Conservation (phyloP, 306 rosid species). For the Vigna angularis region DNA sequence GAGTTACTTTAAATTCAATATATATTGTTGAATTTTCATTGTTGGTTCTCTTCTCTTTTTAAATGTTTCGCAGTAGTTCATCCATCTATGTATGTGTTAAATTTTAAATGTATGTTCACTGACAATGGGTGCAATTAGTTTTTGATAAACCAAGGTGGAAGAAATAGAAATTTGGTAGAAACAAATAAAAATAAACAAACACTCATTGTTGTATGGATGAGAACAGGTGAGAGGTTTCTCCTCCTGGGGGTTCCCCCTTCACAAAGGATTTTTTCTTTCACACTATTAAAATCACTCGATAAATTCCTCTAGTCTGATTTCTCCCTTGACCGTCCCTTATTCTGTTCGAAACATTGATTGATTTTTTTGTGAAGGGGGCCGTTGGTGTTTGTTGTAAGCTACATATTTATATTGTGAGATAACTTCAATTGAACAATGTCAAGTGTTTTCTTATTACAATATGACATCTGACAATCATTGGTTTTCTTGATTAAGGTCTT, state of each 20-base stretch:
- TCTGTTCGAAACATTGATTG: neutral
- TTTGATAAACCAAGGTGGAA: neutral
- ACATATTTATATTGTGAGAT: conserved; percentile 11
- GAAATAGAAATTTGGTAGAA: neutral
- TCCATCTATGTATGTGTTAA: neutral
- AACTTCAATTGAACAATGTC: conserved; percentile 5
- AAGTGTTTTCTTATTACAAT: neutral
- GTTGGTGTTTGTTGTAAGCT: conserved; percentile 24
- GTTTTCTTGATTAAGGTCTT: conserved; percentile 60
- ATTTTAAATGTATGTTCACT: neutral
- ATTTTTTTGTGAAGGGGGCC: neutral
- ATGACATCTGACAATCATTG: conserved; percentile 38
- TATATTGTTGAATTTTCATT: neutral
- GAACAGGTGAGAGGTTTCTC: neutral
- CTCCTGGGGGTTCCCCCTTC: neutral
- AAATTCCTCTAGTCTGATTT: neutral
- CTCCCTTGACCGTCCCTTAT: neutral
- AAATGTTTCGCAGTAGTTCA: neutral
- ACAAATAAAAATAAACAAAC: neutral
- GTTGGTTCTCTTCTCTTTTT: neutral
- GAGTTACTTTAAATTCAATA: neutral
- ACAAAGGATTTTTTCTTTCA: neutral
- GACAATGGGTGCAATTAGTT: conserved; percentile 1
- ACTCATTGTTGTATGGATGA: too few species aligned
- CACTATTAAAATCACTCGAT: neutral